Percentiles rank a stretch among this genome's conserved stretches.
These are phyloP conservation scores for Colletotrichum sp. DNA, from an alignment of 2,329 filamentous ascomycete species.

Conservation along the genomic window DNA sequence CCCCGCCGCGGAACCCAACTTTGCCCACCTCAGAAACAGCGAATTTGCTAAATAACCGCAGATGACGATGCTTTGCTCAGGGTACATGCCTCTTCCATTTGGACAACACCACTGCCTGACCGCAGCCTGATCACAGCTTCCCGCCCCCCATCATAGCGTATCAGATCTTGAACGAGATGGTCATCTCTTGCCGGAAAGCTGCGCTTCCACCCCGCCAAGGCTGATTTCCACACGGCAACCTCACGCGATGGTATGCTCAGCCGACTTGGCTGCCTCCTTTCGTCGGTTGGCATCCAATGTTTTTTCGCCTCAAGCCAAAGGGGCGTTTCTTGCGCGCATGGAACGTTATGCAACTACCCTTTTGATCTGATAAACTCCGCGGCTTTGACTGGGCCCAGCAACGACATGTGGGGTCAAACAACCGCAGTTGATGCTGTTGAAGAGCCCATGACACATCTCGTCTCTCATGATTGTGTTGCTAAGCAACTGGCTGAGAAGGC, in stretches of 20 bases:
- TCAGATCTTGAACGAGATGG: neutral
- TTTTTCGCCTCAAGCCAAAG: neutral
- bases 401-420: neutral
- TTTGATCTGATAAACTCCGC: neutral
- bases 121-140: neutral
- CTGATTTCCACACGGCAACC: neutral
- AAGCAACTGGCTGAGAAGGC: neutral
- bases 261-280: neutral
- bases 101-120: neutral
- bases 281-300: neutral
- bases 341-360: neutral
- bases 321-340: neutral
- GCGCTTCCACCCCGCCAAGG: conserved; percentile 5
- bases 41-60: neutral
- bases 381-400: neutral
- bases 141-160: neutral
- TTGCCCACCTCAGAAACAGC: neutral
- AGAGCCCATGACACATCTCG: neutral
- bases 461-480: neutral
- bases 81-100: neutral
- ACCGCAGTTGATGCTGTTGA: neutral
- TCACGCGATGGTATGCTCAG: neutral
- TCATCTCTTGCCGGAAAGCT: conserved; percentile 7
- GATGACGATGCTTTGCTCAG: neutral
- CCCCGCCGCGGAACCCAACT: neutral